Evolutionary conservation across 2,329 filamentous ascomycete genomes (phyloP).

Genomic region (Verticillium zaregamsianum): DNA sequence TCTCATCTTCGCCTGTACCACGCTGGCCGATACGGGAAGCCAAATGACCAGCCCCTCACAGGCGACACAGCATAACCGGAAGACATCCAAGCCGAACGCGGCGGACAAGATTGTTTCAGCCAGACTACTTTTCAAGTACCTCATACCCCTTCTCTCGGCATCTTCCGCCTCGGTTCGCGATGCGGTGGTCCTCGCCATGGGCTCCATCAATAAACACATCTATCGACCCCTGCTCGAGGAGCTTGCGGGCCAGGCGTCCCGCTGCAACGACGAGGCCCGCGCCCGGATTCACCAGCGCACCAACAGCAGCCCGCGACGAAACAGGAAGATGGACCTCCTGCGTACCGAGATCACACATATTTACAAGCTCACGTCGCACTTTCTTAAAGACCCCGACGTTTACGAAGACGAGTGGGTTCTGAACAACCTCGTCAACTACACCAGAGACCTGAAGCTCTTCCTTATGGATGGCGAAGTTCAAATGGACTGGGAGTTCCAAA

Average conservation of each 20-base stretch:
- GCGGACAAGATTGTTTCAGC: constrained; percentile 82
- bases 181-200: constrained; percentile 85
- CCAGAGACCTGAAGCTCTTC: constrained; percentile 89
- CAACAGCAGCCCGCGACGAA: constrained; percentile 76
- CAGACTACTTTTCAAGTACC: constrained; percentile 81
- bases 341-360: constrained; percentile 95
- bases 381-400: constrained; percentile 73
- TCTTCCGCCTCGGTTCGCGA: constrained; percentile 78
- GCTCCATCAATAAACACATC: constrained; percentile 91
- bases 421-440: constrained; percentile 81
- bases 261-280: constrained; percentile 85
- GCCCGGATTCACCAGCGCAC: constrained; percentile 82
- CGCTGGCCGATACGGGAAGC: constrained; percentile 76
- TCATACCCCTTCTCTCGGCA: constrained; percentile 81
- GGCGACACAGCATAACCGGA: constrained; percentile 72
- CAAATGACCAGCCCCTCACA: constrained; percentile 52
- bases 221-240: constrained; percentile 89
- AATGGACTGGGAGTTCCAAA: constrained; percentile 91
- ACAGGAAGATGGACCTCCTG: constrained; percentile 78
- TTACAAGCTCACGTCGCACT: constrained; percentile 89
- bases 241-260: constrained; percentile 77
- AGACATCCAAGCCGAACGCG: constrained; percentile 68
- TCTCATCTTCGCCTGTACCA: constrained; percentile 94
- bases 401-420: constrained; percentile 88
- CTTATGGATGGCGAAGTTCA: constrained; percentile 93